These are phyloP conservation scores for Komagataella pastoris DNA, from an alignment of 805 yeast species.

Conservation along the genomic window DNA sequence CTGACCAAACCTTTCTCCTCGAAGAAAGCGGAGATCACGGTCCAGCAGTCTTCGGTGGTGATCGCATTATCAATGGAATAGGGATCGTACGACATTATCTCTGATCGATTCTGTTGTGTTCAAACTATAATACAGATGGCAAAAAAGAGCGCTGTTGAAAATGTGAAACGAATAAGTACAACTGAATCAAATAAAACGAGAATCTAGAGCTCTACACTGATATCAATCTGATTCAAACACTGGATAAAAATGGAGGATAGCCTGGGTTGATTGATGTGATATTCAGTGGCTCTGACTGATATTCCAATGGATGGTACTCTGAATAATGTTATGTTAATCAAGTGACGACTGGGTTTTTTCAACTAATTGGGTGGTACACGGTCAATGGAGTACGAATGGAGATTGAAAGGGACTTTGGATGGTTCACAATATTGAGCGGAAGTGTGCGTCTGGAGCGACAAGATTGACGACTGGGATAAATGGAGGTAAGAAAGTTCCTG, in stretches of 20 bases:
- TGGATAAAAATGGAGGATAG: background rate
- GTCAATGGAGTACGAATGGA: background rate
- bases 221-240: background rate
- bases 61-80: slow-evolving; percentile 20
- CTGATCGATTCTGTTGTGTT: background rate
- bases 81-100: background rate
- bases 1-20: slow-evolving; percentile 94
- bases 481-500: no score
- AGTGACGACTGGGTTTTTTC: background rate
- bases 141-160: background rate
- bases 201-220: background rate
- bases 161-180: background rate
- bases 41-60: slow-evolving; percentile 99
- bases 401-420: background rate
- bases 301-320: background rate
- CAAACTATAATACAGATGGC: background rate
- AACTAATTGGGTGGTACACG: background rate
- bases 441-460: no score
- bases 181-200: background rate
- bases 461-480: no score
- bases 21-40: slow-evolving; percentile 91
- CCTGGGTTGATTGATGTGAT: background rate
- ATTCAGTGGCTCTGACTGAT: background rate
- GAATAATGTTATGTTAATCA: background rate
- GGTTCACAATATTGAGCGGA: background rate